Conservation (phyloP, 768 basidiomycete species). For the Cyathus striatus region DNA sequence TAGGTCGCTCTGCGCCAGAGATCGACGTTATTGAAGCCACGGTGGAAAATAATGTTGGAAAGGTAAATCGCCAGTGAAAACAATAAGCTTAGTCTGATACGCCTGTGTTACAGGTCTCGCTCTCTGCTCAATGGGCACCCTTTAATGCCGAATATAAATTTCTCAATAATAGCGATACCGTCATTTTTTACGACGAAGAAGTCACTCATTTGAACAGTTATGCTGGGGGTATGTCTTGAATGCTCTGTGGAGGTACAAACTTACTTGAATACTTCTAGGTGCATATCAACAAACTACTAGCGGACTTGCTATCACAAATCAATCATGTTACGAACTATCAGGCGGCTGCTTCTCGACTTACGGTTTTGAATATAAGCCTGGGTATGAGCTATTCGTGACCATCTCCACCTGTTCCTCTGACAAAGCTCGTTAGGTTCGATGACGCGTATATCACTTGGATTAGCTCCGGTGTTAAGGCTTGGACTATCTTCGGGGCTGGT, state of each 20-base stretch:
- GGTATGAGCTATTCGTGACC: conserved; percentile 16
- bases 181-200: conserved; percentile 40
- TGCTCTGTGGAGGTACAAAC: background rate
- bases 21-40: conserved; percentile 63
- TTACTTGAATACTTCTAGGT: conserved; percentile 50
- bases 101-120: conserved; percentile 33
- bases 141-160: conserved; percentile 59
- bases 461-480: conserved; percentile 45
- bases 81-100: background rate
- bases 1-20: conserved; percentile 59
- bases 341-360: conserved; percentile 27
- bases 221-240: conserved; percentile 53
- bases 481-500: conserved; percentile 51
- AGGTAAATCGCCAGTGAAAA: conserved; percentile 9
- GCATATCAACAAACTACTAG: conserved; percentile 70
- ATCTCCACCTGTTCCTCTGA: conserved; percentile 8
- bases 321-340: conserved; percentile 51
- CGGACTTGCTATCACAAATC: conserved; percentile 55
- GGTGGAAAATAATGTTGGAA: conserved; percentile 20
- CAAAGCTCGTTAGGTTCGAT: conserved; percentile 36
- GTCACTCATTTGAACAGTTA: conserved; percentile 49
- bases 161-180: conserved; percentile 39
- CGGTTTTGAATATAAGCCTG: conserved; percentile 48
- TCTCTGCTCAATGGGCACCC: conserved; percentile 49
- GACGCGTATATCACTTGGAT: conserved; percentile 68